phyloP scores from a whole-genome alignment of 257 asterid species.

The Fraxinus anomala region DNA sequence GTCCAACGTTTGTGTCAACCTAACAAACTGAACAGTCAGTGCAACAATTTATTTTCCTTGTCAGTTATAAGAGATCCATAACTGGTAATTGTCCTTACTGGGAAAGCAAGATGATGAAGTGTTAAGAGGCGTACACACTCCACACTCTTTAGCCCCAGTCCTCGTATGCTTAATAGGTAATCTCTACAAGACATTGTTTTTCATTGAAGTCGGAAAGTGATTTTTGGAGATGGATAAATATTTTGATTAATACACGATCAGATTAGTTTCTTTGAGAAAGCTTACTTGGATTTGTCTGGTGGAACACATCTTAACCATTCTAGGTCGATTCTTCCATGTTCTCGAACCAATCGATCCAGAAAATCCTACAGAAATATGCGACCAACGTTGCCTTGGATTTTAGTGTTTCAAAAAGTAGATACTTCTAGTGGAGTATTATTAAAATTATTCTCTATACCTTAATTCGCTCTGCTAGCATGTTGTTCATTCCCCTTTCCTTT shows the following conservation, averaged over 20 bases:
- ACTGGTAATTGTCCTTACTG: conserved; percentile 55
- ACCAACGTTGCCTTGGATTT: conserved; percentile 10
- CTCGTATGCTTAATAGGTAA: conserved; percentile 80
- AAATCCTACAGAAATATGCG: conserved; percentile 67
- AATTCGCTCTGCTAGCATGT: conserved; percentile 71
- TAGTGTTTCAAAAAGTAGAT: conserved; percentile 16
- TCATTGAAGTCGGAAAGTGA: conserved; percentile 12
- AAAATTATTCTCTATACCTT: conserved; percentile 47
- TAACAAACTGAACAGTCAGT: conserved; percentile 39
- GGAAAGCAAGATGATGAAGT: conserved; percentile 93
- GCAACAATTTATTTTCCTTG: conserved; percentile 17
- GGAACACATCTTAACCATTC: conserved; percentile 93
- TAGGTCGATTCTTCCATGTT: conserved; percentile 80
- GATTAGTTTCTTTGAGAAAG: conserved; percentile 19
- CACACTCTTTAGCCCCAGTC: conserved; percentile 92
- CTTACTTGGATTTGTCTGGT: conserved; percentile 83
- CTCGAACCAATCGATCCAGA: conserved; percentile 71
- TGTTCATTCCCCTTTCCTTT: conserved; percentile 72
- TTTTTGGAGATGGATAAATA: conserved; percentile 12
- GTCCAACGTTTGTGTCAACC: conserved; percentile 98
- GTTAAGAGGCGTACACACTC: conserved; percentile 93
- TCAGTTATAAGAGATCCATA: conserved; percentile 25
- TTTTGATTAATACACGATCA: background rate
- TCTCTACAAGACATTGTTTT: conserved; percentile 63
- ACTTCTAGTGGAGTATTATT: conserved; percentile 7